Evolutionary conservation across 768 basidiomycete species (phyloP).

Genomic region (Austroboletus festivus): DNA sequence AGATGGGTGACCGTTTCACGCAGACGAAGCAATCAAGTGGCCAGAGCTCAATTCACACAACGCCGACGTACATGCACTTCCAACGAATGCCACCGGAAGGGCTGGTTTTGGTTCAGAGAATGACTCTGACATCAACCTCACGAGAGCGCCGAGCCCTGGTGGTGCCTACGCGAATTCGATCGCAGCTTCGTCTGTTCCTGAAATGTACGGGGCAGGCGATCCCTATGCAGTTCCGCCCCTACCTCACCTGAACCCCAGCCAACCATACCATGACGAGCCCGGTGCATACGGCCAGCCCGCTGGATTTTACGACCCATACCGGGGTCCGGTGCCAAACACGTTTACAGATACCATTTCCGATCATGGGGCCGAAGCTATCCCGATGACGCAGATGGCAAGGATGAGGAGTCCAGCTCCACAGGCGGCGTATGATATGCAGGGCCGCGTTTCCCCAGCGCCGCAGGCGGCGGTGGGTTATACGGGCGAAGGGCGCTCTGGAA

Average conservation of each 20-base stretch:
- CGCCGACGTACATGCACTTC: slow-evolving; percentile 57
- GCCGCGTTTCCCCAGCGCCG: slow-evolving; percentile 40
- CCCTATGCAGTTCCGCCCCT: slow-evolving; percentile 83
- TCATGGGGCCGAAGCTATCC: slow-evolving; percentile 56
- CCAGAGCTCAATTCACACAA: slow-evolving; percentile 77
- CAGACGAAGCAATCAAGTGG: slow-evolving; percentile 89
- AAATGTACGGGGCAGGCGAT: slow-evolving; percentile 42
- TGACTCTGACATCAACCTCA: slow-evolving; percentile 54
- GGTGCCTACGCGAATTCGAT: slow-evolving; percentile 48
- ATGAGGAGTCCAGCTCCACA: slow-evolving; percentile 42
- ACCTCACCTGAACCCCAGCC: slow-evolving; percentile 75
- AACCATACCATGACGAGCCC: slow-evolving; percentile 76
- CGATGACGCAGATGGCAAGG: slow-evolving; percentile 66
- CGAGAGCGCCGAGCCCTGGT: slow-evolving; percentile 45
- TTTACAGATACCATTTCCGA: slow-evolving; percentile 43
- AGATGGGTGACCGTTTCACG: slow-evolving; percentile 1
- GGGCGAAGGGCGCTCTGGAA: slow-evolving; percentile 29
- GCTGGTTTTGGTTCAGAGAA: slow-evolving; percentile 64
- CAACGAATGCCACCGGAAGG: slow-evolving; percentile 65
- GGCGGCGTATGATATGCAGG: slow-evolving; percentile 36
- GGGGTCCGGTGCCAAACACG: slow-evolving; percentile 67
- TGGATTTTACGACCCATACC: slow-evolving; percentile 77
- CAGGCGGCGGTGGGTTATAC: slow-evolving; percentile 40
- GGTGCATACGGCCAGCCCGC: slow-evolving; percentile 34
- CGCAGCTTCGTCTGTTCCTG: slow-evolving; percentile 43